Percentiles rank a stretch among this genome's conserved stretches.
Conservation (phyloP, 139 green algal genomes). For the Chloropicon primus region DNA sequence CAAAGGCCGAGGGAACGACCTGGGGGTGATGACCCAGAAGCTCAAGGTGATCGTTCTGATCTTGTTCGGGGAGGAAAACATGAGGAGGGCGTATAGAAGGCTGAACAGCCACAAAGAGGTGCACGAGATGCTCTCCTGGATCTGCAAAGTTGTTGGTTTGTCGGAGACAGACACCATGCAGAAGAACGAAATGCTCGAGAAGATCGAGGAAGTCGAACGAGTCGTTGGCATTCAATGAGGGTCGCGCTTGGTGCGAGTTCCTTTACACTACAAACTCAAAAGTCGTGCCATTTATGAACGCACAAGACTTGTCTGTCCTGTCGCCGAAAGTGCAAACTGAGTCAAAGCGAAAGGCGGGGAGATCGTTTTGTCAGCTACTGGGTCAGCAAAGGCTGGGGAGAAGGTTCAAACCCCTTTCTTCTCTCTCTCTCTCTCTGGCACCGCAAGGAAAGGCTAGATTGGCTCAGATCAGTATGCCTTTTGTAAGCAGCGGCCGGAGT, state of each 20-base stretch:
- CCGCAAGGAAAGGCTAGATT: background rate
- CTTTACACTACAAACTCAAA: too few relatives aligned
- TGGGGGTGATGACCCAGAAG: background rate
- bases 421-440: too few relatives aligned
- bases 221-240: background rate
- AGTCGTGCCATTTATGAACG: too few relatives aligned
- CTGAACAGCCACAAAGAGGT: background rate
- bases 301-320: too few relatives aligned
- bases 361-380: too few relatives aligned
- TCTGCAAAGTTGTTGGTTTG: background rate
- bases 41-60: background rate
- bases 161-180: too few relatives aligned
- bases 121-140: background rate
- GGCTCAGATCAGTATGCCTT: background rate
- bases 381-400: too few relatives aligned
- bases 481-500: background rate
- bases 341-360: too few relatives aligned
- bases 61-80: background rate
- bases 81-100: background rate
- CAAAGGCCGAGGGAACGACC: too few relatives aligned
- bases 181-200: background rate
- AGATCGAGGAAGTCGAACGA: background rate
- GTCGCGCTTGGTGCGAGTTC: too few relatives aligned
- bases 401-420: too few relatives aligned
- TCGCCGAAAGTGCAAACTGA: too few relatives aligned